Percentiles rank a stretch among this genome's conserved stretches.
These are phyloP conservation scores for Friedmanniomyces endolithicus DNA, from an alignment of 495 filamentous ascomycete genomes.

Conservation along the genomic window DNA sequence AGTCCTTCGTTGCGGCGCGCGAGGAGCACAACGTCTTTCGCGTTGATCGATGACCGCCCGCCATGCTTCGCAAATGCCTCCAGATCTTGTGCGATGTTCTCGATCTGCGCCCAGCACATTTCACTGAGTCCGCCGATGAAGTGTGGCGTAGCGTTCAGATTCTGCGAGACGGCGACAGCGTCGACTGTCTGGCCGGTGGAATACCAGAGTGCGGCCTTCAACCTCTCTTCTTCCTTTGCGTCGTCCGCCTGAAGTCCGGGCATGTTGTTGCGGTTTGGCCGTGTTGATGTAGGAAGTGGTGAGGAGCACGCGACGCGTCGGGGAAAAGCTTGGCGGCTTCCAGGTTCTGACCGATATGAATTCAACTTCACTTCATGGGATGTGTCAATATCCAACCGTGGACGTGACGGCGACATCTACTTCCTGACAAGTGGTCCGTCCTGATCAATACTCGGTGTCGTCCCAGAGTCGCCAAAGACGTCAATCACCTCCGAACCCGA, in stretches of 20 bases:
- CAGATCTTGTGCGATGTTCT: constrained; percentile 35
- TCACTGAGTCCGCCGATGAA: constrained; percentile 90
- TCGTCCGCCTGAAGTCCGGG: constrained; percentile 10
- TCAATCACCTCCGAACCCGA: no score
- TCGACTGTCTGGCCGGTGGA: constrained; percentile 81
- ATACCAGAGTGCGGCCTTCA: constrained; percentile 93
- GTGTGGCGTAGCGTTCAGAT: constrained; percentile 81
- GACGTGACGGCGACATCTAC: no score
- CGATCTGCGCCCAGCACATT: constrained; percentile 82
- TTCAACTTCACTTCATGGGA: no score
- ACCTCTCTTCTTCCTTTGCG: constrained; percentile 20
- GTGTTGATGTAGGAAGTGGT: neutral
- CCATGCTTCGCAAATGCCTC: constrained; percentile 52
- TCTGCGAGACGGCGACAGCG: constrained; percentile 61
- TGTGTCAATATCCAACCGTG: no score
- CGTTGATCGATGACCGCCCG: constrained; percentile 64
- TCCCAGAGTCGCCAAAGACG: no score
- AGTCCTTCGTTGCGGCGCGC: constrained; percentile 76
- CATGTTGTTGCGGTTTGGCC: neutral
- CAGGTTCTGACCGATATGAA: no score
- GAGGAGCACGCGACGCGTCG: neutral
- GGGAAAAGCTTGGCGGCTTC: neutral
- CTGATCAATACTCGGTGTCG: no score
- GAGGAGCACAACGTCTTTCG: constrained; percentile 78
- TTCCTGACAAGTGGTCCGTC: no score